Conservation (phyloP, 2,329 filamentous ascomycete genomes). For the Fusarium sp. region DNA sequence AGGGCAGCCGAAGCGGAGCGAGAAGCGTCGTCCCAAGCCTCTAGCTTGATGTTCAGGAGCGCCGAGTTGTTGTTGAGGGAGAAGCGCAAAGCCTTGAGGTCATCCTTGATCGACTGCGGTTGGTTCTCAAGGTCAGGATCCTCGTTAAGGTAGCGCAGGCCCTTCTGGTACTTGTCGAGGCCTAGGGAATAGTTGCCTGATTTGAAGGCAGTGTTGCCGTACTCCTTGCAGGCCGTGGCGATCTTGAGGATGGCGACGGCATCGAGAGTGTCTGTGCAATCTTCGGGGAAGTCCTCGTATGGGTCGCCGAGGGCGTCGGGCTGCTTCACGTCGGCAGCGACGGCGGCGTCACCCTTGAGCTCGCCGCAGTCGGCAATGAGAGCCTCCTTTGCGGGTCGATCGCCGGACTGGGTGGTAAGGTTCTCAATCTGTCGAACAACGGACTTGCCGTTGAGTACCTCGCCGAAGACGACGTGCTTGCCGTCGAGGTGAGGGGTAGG, state of each 20-base stretch:
- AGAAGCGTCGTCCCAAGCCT: constrained; percentile 73
- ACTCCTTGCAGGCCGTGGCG: constrained; percentile 85
- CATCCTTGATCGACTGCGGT: constrained; percentile 69
- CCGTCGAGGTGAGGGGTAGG: constrained; percentile 92
- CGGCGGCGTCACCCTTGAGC: constrained; percentile 75
- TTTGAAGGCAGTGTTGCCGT: constrained; percentile 94
- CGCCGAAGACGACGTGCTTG: constrained; percentile 97
- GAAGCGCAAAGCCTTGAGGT: constrained; percentile 80
- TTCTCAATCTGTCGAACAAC: constrained; percentile 91
- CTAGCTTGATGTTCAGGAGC: constrained; percentile 83
- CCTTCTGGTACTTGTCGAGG: constrained; percentile 94
- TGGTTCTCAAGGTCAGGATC: constrained; percentile 79
- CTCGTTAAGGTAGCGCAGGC: constrained; percentile 85
- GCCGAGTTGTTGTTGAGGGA: constrained; percentile 89
- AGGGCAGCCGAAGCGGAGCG: constrained; percentile 78
- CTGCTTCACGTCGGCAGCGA: constrained; percentile 70
- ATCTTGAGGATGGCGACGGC: constrained; percentile 78
- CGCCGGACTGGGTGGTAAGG: constrained; percentile 73
- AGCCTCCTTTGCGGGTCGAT: constrained; percentile 80
- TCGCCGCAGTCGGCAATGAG: constrained; percentile 86
- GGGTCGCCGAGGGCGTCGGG: constrained; percentile 86
- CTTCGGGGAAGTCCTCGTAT: constrained; percentile 96
- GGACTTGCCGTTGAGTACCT: constrained; percentile 92
- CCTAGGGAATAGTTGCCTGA: constrained; percentile 72
- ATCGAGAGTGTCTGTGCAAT: constrained; percentile 70